Base-by-base conservation (phyloP, 495 filamentous ascomycete genomes). In the Penicillium canescens region DNA sequence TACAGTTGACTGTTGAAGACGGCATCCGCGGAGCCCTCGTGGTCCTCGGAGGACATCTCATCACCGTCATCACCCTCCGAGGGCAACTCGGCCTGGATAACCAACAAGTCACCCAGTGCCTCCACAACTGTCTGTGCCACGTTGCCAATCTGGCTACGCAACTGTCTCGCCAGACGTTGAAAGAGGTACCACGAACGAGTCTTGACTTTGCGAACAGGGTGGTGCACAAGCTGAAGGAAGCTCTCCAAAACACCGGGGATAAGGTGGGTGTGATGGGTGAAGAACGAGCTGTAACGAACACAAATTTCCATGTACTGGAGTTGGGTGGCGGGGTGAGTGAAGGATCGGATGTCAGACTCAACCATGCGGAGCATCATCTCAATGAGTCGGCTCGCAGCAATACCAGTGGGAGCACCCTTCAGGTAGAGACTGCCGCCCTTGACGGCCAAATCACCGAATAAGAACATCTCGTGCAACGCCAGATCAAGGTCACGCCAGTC, bases 221-320 rank as follows among this genome's bases (percentile, higher is more conserved):
- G 89, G 61, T 98, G 94, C 3, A 92, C 86, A 21, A 96, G 82
- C 28, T 84, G 83, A 33, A 98, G 89, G 72, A 98, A 99, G 62
- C 86, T 88, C 57, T 96, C 91, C n/a, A 99, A 77, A 4, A 91
- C 91, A 53, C 82, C 85, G 6, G 89, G 88, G 39, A 98, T 94
- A 42, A 86, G 80, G 2, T 84, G 77, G 3, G 86, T 79, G 58
- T 96, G 88, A 34, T 81, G 78, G 54, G 95, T 90, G 71, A 99
- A 98, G 71, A 96, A 96, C n/a, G 83, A 80, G 67, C 83, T 86
- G 67, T 98, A 98, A 34, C 94, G 87, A 31, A 96, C 91, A 66
- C 91, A 95, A 37, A 96, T 94, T 60, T 98, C 94, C 95, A 98
- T 98, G 60, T 94, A 98, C 69, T 96, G 91, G 13, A 98, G 78